Evolutionary conservation across 768 basidiomycete genomes (phyloP), one percentile per base, ranked within the genome.

Genomic region (Boletellus ananiceps): DNA sequence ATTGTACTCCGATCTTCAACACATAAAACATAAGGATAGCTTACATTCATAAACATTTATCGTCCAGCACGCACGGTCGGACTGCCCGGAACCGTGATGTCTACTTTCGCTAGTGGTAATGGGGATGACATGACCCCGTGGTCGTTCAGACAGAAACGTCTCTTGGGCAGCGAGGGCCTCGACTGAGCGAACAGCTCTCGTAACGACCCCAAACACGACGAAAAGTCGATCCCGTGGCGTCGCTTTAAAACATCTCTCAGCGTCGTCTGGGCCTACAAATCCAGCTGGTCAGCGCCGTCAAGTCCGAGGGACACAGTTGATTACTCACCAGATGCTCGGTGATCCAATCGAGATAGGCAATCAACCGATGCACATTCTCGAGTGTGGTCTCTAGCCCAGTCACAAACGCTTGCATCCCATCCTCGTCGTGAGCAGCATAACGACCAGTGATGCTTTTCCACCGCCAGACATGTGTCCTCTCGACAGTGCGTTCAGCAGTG

Each of bases 331-430:
- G 50, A 9, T 56, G 52, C 4, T 61, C 57, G 2, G 67, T 54
- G 7, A 61, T 63, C 59, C 57, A 61, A 11, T 67, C 66, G 21
- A 67, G 63, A 33, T 67, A 63, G 12, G 55, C 56, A 8, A 44
- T 46, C 44, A 67, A 47, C 21, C 52, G 58, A 11, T 32, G 55
- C 14, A 57, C 37, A 35, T 61, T 58, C 27, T 54, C 53, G 6
- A 61, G 54, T 9, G 54, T 39, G 25, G 41, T 45, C 33, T 65
- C 65, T 39, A 69, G 40, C 40, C 59, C 63, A 2, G 40, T 15
- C 36, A 58, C 42, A 36, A 65, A 44, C 2, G 42, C 44, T 37
- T 46, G 47, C 27, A 57, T 44, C 37, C 41, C 33, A 19, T 55
- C 54, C 23, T 57, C 55, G 7, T 25, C 18, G 4, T 55, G 44